phyloP scores from a whole-genome alignment of 2,329 filamentous ascomycete genomes.

The Pyrenochaeta sp. region DNA sequence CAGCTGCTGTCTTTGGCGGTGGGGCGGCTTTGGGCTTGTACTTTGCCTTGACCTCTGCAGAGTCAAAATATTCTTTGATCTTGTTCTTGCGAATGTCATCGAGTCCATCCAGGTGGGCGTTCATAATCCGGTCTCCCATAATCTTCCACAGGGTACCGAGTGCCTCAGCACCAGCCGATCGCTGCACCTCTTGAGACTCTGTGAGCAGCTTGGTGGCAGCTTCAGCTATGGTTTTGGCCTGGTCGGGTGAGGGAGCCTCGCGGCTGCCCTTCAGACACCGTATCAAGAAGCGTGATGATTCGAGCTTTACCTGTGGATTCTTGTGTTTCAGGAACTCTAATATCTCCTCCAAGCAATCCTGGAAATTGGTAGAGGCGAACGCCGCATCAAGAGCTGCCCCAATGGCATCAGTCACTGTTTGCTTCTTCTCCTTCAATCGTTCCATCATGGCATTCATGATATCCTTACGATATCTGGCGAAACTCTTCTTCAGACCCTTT shows the following conservation, averaged over 20 bases:
- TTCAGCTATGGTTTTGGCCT: conserved; percentile 87
- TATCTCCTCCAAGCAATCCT: conserved; percentile 92
- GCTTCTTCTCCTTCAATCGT: conserved; percentile 96
- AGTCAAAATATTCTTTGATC: conserved; percentile 89
- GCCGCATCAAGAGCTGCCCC: conserved; percentile 81
- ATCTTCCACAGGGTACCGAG: conserved; percentile 98
- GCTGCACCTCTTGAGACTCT: conserved; percentile 84
- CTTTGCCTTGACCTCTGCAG: conserved; percentile 85
- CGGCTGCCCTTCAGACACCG: conserved; percentile 83
- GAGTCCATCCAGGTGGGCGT: conserved; percentile 84
- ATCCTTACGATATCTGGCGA: conserved; percentile 79
- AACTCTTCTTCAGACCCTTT: conserved; percentile 80
- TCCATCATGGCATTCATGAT: conserved; percentile 94
- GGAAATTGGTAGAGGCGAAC: conserved; percentile 72
- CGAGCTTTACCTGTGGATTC: conserved; percentile 97
- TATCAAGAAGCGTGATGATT: conserved; percentile 92
- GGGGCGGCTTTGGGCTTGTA: conserved; percentile 85
- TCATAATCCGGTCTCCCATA: conserved; percentile 95
- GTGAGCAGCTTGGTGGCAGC: conserved; percentile 87
- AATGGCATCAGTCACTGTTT: conserved; percentile 84
- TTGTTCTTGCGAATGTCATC: conserved; percentile 97
- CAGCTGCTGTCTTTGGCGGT: conserved; percentile 64
- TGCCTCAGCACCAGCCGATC: conserved; percentile 89
- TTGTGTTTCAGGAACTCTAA: conserved; percentile 87
- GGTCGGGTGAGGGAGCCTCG: conserved; percentile 82